These are phyloP conservation scores for Debaryomyces hansenii DNA, from an alignment of 805 yeast genomes.

Conservation along the genomic window DNA sequence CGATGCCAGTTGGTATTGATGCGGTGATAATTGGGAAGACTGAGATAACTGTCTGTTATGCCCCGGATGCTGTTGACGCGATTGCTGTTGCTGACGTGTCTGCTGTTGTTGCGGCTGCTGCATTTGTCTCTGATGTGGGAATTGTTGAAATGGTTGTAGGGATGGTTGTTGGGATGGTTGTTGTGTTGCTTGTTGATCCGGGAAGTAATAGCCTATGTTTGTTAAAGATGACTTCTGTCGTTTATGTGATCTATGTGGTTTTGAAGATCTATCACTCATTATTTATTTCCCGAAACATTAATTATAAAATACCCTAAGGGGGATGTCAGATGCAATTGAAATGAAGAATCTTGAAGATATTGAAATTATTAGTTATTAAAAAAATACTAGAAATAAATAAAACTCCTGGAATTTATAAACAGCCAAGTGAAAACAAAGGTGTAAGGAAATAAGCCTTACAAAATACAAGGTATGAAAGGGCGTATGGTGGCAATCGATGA, in stretches of 20 bases:
- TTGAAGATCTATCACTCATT: conserved; percentile 17
- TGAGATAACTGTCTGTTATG: conserved; percentile 7
- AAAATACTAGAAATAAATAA: too few species aligned
- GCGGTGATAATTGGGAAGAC: conserved; percentile 1
- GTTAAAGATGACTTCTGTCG: conserved; percentile 37
- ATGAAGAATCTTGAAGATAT: too few species aligned
- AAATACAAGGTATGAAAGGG: too few species aligned
- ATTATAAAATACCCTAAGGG: background rate
- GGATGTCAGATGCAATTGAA: too few species aligned
- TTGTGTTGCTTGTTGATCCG: background rate
- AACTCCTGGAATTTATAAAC: too few species aligned
- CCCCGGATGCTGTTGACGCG: conserved; percentile 6
- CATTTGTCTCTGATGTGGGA: too few species aligned
- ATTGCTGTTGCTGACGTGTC: conserved; percentile 4
- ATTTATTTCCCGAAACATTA: background rate
- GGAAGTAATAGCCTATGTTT: conserved; percentile 30
- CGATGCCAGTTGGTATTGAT: background rate
- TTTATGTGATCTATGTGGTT: conserved; percentile 25
- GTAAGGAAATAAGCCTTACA: too few species aligned
- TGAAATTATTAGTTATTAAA: too few species aligned
- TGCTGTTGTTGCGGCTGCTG: conserved; percentile 3
- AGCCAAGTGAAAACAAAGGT: too few species aligned
- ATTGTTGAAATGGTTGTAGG: background rate
- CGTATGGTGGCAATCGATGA: too few species aligned
- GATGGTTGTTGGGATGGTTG: background rate